Percentiles rank a stretch among this genome's conserved stretches.
phyloP scores from a whole-genome alignment of 257 asterid species.

The Solanum verrucosum region DNA sequence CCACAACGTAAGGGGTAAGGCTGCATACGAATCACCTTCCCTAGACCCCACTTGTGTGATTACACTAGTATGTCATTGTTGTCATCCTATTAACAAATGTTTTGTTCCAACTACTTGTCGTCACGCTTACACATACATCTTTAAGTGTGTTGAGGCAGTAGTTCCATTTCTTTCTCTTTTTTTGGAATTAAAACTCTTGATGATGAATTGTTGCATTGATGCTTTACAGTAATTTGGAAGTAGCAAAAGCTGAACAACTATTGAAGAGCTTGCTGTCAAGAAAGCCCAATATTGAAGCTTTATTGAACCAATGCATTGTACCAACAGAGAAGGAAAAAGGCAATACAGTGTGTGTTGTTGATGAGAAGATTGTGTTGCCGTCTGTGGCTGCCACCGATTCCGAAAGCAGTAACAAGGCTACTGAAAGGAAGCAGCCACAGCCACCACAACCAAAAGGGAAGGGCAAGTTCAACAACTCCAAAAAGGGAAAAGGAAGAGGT shows the following conservation, averaged over 20 bases:
- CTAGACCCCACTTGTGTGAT: neutral
- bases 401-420: neutral
- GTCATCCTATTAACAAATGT: neutral
- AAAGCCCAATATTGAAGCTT: neutral
- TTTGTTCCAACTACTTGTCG: neutral
- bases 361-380: neutral
- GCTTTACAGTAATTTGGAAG: neutral
- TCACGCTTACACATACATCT: too few relatives aligned
- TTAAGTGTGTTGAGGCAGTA: too few relatives aligned
- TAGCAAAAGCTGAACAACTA: neutral
- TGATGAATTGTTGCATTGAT: too few relatives aligned
- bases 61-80: neutral
- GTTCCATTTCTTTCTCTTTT: too few relatives aligned
- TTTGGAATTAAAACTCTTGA: too few relatives aligned
- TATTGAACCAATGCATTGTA: neutral
- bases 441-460: neutral
- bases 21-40: neutral
- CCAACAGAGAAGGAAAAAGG: neutral
- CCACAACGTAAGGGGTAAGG: neutral
- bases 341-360: neutral
- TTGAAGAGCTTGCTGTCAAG: constrained; percentile 8
- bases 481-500: neutral
- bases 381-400: neutral
- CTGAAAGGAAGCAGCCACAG: neutral
- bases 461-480: constrained; percentile 9